Evolutionary conservation across 2,329 filamentous ascomycete species (phyloP), one percentile per base, ranked within the genome.

Genomic region (Trichoderma sp.): DNA sequence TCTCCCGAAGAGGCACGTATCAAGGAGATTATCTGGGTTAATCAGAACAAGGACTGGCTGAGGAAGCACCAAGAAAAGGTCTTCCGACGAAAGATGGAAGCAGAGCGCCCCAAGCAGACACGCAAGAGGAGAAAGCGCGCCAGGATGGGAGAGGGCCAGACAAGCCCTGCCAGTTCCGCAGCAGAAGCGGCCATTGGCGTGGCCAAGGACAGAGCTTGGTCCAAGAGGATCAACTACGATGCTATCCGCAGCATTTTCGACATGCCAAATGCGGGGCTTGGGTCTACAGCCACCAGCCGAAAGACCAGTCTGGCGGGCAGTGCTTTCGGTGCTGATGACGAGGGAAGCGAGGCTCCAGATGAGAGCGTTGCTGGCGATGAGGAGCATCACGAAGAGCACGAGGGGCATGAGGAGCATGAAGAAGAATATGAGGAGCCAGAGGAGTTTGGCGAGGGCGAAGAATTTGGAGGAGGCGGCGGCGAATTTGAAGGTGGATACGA

Each of bases 1-100:
- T 87, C 86, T 0, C 86, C 90, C 1, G 87, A 88, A 3, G 94
- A 98, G 80, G 87, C 90, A 2, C 87, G 87, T 39, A 88, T 94
- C 76, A 98, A 97, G 78, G 94, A 97, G 78, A 89, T 89, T 70
- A 92, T 98, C 64, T 99, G 96, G 96, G 89, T 97, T 54, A 94
- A 95, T 70, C 90, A 94, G 77, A 98, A 99, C 79, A 94, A 96
- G 77, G 93, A 96, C 73, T 99, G 94, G 87, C 84, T 99, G 49
- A 91, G 95, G 10, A 87, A 89, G 59, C 91, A 96, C 76, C 94
- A 97, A 76, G 89, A 92, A 70, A 97, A 96, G 79, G 85, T 91
- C 7, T 90, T 96, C 68, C 87, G 91, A 49, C 87, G 89, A 69
- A 92, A 94, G 78, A 82, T 87, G 71, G 87, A 86, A 69, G 85